Percentiles rank a stretch among this genome's conserved stretches.
Evolutionary conservation across 306 rosid species (phyloP).

Genomic region (cucumber (Cucumis sativus)): Cucumber_9930_V3 NC_026660.2:13198001-13198500

Average conservation of each 20-base stretch:
- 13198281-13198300: conserved; percentile 13
- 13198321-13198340: not conserved
- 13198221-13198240: no score
- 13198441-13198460: no score
- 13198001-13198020: not conserved
- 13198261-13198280: conserved; percentile 12
- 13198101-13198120: not conserved
- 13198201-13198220: not conserved
- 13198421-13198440: not conserved
- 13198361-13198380: not conserved
- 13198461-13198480: no score
- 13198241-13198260: not conserved
- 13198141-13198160: conserved; percentile 4
- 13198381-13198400: no score
- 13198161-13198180: not conserved
- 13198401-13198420: not conserved
- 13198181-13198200: not conserved
- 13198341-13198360: conserved; percentile 9
- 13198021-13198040: not conserved
- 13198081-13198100: not conserved
- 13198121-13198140: not conserved
- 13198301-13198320: conserved; percentile 1
- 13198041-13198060: not conserved
- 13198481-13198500: no score
- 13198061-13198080: not conserved